Conservation (phyloP, 768 basidiomycete genomes). For the Coprinellus micaceus region DNA sequence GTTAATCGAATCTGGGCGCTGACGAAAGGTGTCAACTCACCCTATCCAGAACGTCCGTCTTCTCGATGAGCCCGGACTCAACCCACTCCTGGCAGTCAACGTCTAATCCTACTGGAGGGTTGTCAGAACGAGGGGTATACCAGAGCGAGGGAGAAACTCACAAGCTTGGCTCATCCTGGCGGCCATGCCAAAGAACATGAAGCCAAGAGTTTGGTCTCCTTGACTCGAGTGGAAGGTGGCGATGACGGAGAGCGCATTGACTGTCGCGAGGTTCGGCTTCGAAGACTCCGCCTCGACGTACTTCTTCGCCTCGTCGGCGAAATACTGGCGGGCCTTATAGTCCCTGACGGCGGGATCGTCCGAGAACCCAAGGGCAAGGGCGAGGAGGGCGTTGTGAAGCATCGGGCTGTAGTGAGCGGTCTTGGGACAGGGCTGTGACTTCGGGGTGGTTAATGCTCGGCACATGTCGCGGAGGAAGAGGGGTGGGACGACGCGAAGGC, state of each 20-base stretch:
- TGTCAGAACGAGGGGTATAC: background rate
- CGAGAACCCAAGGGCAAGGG: constrained; percentile 40
- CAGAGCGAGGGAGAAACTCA: constrained; percentile 30
- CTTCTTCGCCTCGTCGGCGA: constrained; percentile 40
- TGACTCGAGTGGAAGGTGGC: constrained; percentile 45
- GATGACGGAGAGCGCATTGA: constrained; percentile 40
- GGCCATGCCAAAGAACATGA: constrained; percentile 53
- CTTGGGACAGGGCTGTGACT: constrained; percentile 36
- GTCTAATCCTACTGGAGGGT: constrained; percentile 48
- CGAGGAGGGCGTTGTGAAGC: constrained; percentile 64
- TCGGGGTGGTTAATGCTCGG: constrained; percentile 33
- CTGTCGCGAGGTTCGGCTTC: constrained; percentile 42
- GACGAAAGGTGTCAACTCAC: no score
- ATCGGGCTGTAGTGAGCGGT: constrained; percentile 66
- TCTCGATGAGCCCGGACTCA: constrained; percentile 45
- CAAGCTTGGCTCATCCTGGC: constrained; percentile 57
- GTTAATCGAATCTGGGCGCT: no score
- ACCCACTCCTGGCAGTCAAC: constrained; percentile 59
- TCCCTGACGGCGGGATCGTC: constrained; percentile 43
- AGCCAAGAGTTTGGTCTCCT: constrained; percentile 46
- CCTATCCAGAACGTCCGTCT: constrained; percentile 54
- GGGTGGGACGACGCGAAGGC: constrained; percentile 43
- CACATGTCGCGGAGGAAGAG: constrained; percentile 51
- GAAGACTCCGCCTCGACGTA: constrained; percentile 45
- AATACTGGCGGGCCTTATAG: constrained; percentile 38